phyloP scores from a whole-genome alignment of 805 yeast species.

The Maudiozyma barnettii region DNA sequence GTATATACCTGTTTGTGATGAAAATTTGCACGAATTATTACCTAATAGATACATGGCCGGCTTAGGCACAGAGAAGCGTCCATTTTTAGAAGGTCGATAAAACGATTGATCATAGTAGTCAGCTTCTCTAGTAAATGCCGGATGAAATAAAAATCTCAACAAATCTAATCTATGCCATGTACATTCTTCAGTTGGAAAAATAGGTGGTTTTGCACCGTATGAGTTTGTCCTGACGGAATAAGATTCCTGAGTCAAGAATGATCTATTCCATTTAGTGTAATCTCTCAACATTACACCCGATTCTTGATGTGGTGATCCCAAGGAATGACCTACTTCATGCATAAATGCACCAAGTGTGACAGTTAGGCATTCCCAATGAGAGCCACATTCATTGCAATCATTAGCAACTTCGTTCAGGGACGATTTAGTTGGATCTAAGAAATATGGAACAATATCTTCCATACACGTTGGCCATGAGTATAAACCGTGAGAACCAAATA shows the following conservation, averaged over 20 bases:
- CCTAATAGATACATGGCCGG: slow-evolving; percentile 42
- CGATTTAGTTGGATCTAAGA: slow-evolving; percentile 61
- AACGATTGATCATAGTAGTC: slow-evolving; percentile 45
- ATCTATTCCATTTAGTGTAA: slow-evolving; percentile 69
- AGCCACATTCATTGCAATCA: slow-evolving; percentile 74
- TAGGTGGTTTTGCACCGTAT: slow-evolving; percentile 38
- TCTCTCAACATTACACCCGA: slow-evolving; percentile 87
- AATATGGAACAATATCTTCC: slow-evolving; percentile 58
- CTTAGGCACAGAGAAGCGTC: slow-evolving; percentile 14
- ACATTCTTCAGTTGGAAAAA: slow-evolving; percentile 56
- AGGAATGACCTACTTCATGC: slow-evolving; percentile 88
- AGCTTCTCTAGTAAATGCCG: slow-evolving; percentile 60
- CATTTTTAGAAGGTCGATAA: slow-evolving; percentile 28
- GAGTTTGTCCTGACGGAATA: slow-evolving; percentile 44
- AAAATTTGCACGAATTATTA: slow-evolving; percentile 36
- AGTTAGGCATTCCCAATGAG: slow-evolving; percentile 83
- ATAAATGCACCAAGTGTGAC: slow-evolving; percentile 86
- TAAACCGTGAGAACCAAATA: slow-evolving; percentile 87
- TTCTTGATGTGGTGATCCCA: slow-evolving; percentile 90
- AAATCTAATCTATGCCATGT: slow-evolving; percentile 82
- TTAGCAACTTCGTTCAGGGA: slow-evolving; percentile 73
- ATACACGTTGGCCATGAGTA: slow-evolving; percentile 88
- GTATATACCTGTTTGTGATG: slow-evolving; percentile 59
- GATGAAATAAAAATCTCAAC: slow-evolving; percentile 71
- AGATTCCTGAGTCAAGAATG: slow-evolving; percentile 66